Percentiles rank a stretch among this genome's conserved stretches.
Evolutionary conservation across 2,329 filamentous ascomycete genomes (phyloP).

Genomic region (Fusarium agapanthi): DNA sequence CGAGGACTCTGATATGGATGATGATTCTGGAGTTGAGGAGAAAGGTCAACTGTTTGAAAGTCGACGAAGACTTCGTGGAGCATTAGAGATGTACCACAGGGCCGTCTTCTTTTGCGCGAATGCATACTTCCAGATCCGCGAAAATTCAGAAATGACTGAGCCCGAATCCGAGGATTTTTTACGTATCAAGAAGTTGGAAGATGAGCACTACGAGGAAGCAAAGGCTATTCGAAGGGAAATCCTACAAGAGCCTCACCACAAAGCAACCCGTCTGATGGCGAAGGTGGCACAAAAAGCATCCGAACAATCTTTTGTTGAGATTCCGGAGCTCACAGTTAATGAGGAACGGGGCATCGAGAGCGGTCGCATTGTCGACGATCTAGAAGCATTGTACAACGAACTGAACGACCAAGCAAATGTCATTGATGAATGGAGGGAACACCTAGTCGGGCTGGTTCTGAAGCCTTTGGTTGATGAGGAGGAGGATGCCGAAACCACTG

Average conservation of each 20-base stretch:
- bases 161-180: slow-evolving; percentile 74
- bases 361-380: slow-evolving; percentile 68
- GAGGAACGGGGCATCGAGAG: slow-evolving; percentile 76
- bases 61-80: slow-evolving; percentile 72
- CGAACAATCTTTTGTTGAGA: slow-evolving; percentile 65
- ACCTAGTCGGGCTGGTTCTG: slow-evolving; percentile 75
- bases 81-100: slow-evolving; percentile 82
- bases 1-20: slow-evolving; percentile 38
- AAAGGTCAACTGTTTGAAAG: slow-evolving; percentile 62
- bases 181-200: slow-evolving; percentile 74
- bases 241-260: slow-evolving; percentile 61
- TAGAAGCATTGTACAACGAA: slow-evolving; percentile 70
- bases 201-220: slow-evolving; percentile 77
- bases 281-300: slow-evolving; percentile 63
- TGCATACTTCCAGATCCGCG: slow-evolving; percentile 83
- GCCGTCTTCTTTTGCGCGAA: slow-evolving; percentile 88
- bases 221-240: slow-evolving; percentile 83
- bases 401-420: slow-evolving; percentile 77
- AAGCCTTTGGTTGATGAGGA: slow-evolving; percentile 86
- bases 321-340: slow-evolving; percentile 65
- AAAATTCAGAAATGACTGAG: slow-evolving; percentile 68
- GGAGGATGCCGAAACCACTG: slow-evolving; percentile 75
- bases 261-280: slow-evolving; percentile 63
- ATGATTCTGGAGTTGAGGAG: slow-evolving; percentile 47
- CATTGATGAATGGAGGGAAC: slow-evolving; percentile 78